A percentile compares a stretch with the other conserved stretches of the same genome.
phyloP scores from a whole-genome alignment of 2,329 filamentous ascomycete species.

The Nothopassalora personata region DNA sequence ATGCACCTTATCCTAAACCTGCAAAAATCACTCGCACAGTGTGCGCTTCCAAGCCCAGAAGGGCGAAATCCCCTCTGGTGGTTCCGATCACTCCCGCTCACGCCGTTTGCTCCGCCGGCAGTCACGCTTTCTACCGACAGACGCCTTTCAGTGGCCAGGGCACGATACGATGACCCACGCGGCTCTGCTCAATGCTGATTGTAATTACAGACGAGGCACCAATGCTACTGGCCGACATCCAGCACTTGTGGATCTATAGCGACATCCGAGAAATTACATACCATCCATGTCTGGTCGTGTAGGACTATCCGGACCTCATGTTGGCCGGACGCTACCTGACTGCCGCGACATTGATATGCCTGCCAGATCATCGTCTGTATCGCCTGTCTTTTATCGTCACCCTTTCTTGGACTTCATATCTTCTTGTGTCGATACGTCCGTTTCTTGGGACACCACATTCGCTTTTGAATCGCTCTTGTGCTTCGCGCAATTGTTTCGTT shows the following conservation, averaged over 20 bases:
- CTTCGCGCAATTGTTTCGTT: background rate
- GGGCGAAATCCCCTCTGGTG: too few relatives aligned
- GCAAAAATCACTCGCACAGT: too few relatives aligned
- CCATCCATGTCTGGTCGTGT: constrained; percentile 1
- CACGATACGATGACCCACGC: background rate
- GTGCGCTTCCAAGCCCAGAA: too few relatives aligned
- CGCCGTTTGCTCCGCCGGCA: background rate
- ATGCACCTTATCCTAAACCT: background rate
- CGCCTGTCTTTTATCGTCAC: background rate
- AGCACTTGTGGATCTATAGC: background rate
- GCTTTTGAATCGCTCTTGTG: background rate
- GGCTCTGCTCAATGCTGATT: background rate
- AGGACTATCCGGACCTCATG: too few relatives aligned
- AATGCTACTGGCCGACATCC: background rate
- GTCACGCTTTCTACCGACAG: constrained; percentile 1
- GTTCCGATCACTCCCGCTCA: background rate
- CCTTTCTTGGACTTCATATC: background rate
- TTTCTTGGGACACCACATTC: background rate
- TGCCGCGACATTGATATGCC: constrained; percentile 1
- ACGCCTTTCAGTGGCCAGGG: background rate
- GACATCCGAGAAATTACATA: background rate
- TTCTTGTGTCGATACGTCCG: background rate
- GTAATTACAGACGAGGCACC: background rate
- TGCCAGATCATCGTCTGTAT: background rate
- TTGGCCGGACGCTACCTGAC: background rate